These are phyloP conservation scores for Cryphonectria nitschkei DNA, from an alignment of 2,329 filamentous ascomycete species.

Conservation along the genomic window DNA sequence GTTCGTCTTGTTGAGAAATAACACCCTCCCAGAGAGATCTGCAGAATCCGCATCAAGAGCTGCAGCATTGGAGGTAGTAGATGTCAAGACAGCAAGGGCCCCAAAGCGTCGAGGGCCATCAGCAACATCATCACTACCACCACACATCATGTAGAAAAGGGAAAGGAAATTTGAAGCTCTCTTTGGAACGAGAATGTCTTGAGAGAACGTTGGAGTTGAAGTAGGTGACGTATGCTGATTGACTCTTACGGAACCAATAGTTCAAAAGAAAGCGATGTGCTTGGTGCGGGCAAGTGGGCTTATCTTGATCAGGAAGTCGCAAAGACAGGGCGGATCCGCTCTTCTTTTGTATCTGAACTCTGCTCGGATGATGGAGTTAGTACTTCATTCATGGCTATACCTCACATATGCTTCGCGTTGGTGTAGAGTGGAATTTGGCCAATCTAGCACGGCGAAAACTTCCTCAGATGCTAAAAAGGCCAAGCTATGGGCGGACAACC, in stretches of 20 bases:
- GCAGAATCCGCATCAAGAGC: background rate
- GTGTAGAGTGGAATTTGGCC: background rate
- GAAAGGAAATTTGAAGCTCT: background rate
- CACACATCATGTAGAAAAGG: background rate
- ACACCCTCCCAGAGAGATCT: background rate
- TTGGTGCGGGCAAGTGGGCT: background rate
- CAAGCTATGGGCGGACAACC: background rate
- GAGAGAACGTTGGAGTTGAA: background rate
- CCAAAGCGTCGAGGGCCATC: conserved; percentile 7
- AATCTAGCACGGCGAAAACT: background rate
- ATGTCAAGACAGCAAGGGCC: conserved; percentile 4
- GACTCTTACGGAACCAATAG: background rate
- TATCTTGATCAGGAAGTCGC: background rate
- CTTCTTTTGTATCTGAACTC: background rate
- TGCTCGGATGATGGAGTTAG: background rate
- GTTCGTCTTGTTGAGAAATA: background rate
- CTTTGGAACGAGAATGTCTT: background rate
- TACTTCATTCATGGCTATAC: background rate
- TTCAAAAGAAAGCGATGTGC: no score
- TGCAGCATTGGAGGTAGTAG: background rate
- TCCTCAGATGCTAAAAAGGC: background rate
- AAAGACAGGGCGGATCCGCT: background rate
- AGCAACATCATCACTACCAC: background rate
- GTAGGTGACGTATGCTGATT: background rate
- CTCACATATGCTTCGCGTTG: background rate